A percentile compares a stretch with the other conserved stretches of the same genome.
These are phyloP conservation scores for Melastoma malabathricum DNA, from an alignment of 345 rosid genomes.

Conservation along the genomic window DNA sequence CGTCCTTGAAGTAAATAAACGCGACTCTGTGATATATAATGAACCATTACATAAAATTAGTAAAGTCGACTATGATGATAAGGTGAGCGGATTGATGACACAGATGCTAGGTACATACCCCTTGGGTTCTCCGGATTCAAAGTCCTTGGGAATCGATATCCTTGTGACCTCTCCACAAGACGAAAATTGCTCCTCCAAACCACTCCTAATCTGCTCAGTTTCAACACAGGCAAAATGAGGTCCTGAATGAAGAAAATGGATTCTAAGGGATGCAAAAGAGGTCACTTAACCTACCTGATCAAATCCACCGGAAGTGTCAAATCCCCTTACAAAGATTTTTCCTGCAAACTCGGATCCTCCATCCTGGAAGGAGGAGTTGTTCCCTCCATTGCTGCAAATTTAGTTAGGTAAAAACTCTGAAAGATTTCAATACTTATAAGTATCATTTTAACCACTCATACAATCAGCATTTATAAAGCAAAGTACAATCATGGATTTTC, in stretches of 20 bases:
- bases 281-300: conserved; percentile 30
- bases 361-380: conserved; percentile 27
- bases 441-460: no score
- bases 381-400: conserved; percentile 28
- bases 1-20: conserved; percentile 43
- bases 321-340: conserved; percentile 46
- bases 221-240: no score
- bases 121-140: conserved; percentile 46
- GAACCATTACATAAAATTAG: no score
- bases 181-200: conserved; percentile 47
- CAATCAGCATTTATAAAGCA: background rate
- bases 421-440: no score
- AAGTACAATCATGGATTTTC: no score
- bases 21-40: conserved; percentile 45
- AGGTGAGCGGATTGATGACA: background rate
- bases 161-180: conserved; percentile 58
- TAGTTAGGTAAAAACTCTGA: background rate
- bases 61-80: no score
- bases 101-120: conserved; percentile 38
- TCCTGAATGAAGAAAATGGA: no score
- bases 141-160: conserved; percentile 51
- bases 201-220: conserved; percentile 29
- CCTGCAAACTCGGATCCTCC: conserved; percentile 29
- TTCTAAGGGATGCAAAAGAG: background rate
- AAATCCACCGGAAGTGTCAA: conserved; percentile 35